Evolutionary conservation across 2,329 filamentous ascomycete genomes (phyloP), one percentile per base, ranked within the genome.

Genomic region (Aspergillus bombycis): DNA sequence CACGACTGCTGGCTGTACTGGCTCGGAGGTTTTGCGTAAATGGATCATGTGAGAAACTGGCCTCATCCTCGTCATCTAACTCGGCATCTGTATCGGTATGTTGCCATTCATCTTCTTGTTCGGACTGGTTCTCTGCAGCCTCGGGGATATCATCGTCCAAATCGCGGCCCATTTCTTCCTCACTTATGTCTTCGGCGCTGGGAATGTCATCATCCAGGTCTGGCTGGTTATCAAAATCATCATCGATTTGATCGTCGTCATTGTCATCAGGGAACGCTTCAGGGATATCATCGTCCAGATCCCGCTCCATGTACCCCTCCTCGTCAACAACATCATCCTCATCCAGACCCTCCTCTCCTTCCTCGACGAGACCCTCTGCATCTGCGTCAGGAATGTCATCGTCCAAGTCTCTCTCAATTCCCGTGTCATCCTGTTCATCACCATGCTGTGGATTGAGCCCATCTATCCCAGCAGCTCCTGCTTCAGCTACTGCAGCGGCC

Each of bases 51-150:
- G 68, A 56, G 41, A 74, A 66, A 56, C 68, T 70, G 23, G 73
- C 71, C 34, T 75, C 75, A 36, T 78, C 76, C 10, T 81, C 77
- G 11, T 80, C 79, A 56, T 80, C 80, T 65, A 83, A 85, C 58
- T 89, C 88, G 10, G 83, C 89, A 68, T 92, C 90, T 2, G 89
- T 90, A 77, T 93, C 91, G 10, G 91, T 93, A 74, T 93, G 90
- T 80, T 93, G 90, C 79, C 92, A 93, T 69, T 86, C 86, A 30
- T 79, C 83, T 28, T 83, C 86, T 71, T 87, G 85, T 32, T 73
- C 75, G 11, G 64, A 71, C 7, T 65, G 74, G 46, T 73, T 68
- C 41, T 78, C 78, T 11, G 84, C 88, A 64, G 74, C 75, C 62
- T 91, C 88, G 23, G 89, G 89, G 41, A 92, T 86, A 63, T 90